These are phyloP conservation scores for Boletus rubescentipes DNA, from an alignment of 768 basidiomycete species.

Conservation along the genomic window DNA sequence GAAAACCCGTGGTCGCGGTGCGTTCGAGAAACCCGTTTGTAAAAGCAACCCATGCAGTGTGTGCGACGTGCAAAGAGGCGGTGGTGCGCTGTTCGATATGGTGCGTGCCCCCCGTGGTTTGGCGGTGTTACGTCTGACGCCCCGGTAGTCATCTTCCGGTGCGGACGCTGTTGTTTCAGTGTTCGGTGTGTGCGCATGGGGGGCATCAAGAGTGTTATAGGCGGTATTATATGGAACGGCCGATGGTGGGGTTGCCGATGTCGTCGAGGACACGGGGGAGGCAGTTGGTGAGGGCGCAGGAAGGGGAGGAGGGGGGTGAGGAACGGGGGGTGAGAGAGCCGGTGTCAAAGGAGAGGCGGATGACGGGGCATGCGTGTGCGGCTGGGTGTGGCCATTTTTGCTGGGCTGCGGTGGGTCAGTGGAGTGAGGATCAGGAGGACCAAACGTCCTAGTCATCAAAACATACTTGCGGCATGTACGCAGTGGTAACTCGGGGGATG, in stretches of 20 bases:
- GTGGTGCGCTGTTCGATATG: conserved; percentile 68
- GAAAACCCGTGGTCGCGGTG: conserved; percentile 53
- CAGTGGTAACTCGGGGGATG: too few relatives aligned
- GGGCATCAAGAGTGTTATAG: conserved; percentile 81
- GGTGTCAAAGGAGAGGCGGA: conserved; percentile 5
- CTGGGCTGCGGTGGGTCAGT: conserved; percentile 49
- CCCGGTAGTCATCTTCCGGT: conserved; percentile 70
- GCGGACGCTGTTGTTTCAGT: conserved; percentile 65
- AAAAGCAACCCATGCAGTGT: conserved; percentile 54
- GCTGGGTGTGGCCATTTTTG: conserved; percentile 84
- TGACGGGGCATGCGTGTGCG: conserved; percentile 64
- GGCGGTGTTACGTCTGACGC: not conserved
- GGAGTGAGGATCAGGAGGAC: conserved; percentile 1
- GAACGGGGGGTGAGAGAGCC: conserved; percentile 4
- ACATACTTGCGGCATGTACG: too few relatives aligned
- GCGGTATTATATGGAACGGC: conserved; percentile 59
- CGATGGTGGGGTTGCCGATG: conserved; percentile 46
- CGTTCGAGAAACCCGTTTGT: conserved; percentile 29
- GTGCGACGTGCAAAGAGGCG: conserved; percentile 51
- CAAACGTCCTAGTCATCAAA: too few relatives aligned
- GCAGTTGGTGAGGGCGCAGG: conserved; percentile 17
- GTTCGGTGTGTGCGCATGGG: conserved; percentile 75
- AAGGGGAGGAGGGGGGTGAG: conserved; percentile 13
- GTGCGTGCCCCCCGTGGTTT: conserved; percentile 38
- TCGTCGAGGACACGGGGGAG: conserved; percentile 22